phyloP scores from a whole-genome alignment of 2,329 filamentous ascomycete species.

The Coleophoma eucalyptorum region DNA sequence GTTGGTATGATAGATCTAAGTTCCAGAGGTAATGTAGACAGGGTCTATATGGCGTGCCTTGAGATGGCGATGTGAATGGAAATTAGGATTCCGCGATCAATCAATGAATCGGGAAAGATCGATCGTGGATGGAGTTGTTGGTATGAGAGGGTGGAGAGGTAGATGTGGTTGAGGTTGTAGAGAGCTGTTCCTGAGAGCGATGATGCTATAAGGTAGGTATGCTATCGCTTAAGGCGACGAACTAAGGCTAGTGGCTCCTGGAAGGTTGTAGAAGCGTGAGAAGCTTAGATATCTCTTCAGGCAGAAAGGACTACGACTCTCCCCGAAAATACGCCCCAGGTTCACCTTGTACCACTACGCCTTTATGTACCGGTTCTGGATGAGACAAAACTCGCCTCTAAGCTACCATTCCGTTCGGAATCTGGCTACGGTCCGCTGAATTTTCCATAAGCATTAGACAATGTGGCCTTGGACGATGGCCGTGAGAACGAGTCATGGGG shows the following conservation, averaged over 20 bases:
- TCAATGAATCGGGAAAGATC: background rate
- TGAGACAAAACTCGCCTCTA: background rate
- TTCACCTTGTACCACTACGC: too few species aligned
- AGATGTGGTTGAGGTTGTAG: background rate
- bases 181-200: background rate
- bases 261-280: slow-evolving; percentile 1
- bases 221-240: background rate
- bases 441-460: background rate
- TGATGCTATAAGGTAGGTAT: background rate
- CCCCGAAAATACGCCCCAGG: background rate
- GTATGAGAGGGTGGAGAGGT: background rate
- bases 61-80: background rate
- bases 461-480: background rate
- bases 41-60: background rate
- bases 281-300: slow-evolving; percentile 5
- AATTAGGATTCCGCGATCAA: background rate
- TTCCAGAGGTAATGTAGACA: slow-evolving; percentile 1
- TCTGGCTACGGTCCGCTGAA: background rate
- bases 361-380: too few species aligned
- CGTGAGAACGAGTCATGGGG: background rate
- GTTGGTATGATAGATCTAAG: background rate
- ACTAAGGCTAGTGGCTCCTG: background rate
- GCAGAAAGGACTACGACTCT: slow-evolving; percentile 4
- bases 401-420: background rate
- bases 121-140: background rate